These are phyloP conservation scores for Podospora conica DNA, from an alignment of 495 filamentous ascomycete species.

Conservation along the genomic window DNA sequence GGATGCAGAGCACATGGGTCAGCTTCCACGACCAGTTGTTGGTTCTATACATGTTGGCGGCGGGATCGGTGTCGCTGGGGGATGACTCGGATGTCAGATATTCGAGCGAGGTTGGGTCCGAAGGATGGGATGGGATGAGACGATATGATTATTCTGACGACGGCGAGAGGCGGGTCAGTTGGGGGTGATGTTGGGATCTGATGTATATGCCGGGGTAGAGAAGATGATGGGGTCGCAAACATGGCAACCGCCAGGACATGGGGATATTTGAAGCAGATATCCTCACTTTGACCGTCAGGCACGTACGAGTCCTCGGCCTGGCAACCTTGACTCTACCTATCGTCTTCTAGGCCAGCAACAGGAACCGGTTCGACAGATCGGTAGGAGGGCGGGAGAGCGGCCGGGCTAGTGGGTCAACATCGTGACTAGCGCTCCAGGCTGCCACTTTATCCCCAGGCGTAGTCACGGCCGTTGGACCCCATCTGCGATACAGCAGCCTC, in stretches of 20 bases:
- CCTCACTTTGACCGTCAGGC: neutral
- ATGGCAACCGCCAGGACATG: neutral
- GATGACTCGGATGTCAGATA: neutral
- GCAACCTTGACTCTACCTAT: neutral
- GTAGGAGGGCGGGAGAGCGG: neutral
- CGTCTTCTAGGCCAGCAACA: neutral
- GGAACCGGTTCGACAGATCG: neutral
- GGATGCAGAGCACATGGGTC: constrained; percentile 21
- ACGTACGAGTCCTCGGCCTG: neutral
- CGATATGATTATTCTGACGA: neutral
- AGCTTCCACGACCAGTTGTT: constrained; percentile 28
- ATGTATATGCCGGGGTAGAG: neutral
- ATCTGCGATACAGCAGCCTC: constrained; percentile 1
- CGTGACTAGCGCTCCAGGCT: neutral
- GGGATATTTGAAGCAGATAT: constrained; percentile 11
- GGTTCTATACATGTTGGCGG: constrained; percentile 26
- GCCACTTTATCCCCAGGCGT: neutral
- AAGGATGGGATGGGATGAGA: neutral
- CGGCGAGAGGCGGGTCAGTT: neutral
- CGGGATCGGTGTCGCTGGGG: neutral
- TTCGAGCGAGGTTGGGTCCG: neutral
- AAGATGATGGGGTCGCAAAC: neutral
- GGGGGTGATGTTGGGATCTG: neutral
- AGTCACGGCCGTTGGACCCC: neutral
- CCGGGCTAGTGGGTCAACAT: neutral